Conservation (phyloP, 2,329 filamentous ascomycete species). For the Pseudogymnoascus sp. region DNA sequence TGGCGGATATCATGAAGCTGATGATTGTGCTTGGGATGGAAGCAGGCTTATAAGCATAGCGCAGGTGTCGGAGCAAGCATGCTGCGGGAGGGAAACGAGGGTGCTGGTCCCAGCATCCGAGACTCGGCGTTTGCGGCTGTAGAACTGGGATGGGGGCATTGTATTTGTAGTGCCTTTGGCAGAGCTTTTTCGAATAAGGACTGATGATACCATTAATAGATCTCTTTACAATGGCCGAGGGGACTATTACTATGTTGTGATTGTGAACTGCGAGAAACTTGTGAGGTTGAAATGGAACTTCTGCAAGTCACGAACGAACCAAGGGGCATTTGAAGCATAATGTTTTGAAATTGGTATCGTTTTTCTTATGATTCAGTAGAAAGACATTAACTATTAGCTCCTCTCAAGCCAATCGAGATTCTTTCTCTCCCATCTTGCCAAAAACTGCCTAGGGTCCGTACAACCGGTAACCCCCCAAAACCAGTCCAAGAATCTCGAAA, state of each 20-base stretch:
- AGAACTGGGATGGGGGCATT: background rate
- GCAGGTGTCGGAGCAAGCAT: background rate
- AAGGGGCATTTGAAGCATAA: background rate
- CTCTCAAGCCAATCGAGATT: background rate
- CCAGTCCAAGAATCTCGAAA: background rate
- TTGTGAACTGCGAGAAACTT: background rate
- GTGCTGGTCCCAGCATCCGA: background rate
- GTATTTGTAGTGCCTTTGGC: conserved; percentile 3
- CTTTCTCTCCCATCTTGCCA: background rate
- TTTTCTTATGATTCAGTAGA: conserved; percentile 1
- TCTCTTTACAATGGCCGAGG: background rate
- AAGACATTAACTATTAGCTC: conserved; percentile 1
- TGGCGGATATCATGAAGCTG: background rate
- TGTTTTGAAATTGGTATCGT: background rate
- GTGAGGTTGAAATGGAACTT: background rate
- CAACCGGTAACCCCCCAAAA: background rate
- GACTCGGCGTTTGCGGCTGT: conserved; percentile 3
- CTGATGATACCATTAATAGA: conserved; percentile 8
- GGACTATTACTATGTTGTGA: background rate
- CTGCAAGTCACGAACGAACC: background rate
- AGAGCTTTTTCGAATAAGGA: background rate
- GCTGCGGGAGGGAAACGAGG: background rate
- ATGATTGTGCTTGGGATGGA: background rate
- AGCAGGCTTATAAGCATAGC: background rate
- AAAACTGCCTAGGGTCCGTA: background rate